Evolutionary conservation across 805 yeast species (phyloP).

Genomic region (Yarrowia sp.): DNA sequence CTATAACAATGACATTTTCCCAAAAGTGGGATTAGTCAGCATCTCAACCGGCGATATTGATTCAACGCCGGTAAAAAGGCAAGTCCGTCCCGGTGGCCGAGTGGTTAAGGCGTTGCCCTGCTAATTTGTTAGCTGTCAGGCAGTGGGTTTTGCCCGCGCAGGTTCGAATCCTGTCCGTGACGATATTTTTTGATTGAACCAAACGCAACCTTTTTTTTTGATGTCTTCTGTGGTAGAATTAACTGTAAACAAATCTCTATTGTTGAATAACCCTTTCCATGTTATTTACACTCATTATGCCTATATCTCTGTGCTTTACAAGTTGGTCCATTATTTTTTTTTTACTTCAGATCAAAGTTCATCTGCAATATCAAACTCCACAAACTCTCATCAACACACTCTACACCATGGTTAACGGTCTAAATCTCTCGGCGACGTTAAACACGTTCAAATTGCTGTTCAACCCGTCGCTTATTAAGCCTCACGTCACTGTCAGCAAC

Average conservation of each 20-base stretch:
- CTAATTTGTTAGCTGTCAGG: constrained; percentile 49
- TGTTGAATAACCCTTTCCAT: too few relatives aligned
- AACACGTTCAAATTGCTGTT: constrained; percentile 57
- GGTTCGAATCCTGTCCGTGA: constrained; percentile 99
- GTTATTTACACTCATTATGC: too few relatives aligned
- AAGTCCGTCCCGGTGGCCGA: constrained; percentile 81
- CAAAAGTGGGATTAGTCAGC: too few relatives aligned
- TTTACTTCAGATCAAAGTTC: not conserved
- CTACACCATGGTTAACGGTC: constrained; percentile 26
- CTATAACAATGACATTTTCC: too few relatives aligned
- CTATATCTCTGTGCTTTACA: too few relatives aligned
- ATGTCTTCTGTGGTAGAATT: too few relatives aligned
- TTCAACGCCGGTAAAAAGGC: too few relatives aligned
- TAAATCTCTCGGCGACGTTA: constrained; percentile 75
- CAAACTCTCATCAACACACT: not conserved
- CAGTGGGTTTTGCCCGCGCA: constrained; percentile 93
- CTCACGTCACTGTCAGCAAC: constrained; percentile 54
- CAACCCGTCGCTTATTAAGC: constrained; percentile 67
- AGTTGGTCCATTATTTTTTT: not conserved
- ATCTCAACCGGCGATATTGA: too few relatives aligned
- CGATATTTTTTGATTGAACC: constrained; percentile 52
- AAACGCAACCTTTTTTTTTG: not conserved
- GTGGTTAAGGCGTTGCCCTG: constrained; percentile 95
- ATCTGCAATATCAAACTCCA: not conserved
- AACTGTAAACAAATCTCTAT: too few relatives aligned